Evolutionary conservation across 345 rosid genomes (phyloP), one percentile per base, ranked within the genome.

Genomic region (Adansonia digitata): DNA sequence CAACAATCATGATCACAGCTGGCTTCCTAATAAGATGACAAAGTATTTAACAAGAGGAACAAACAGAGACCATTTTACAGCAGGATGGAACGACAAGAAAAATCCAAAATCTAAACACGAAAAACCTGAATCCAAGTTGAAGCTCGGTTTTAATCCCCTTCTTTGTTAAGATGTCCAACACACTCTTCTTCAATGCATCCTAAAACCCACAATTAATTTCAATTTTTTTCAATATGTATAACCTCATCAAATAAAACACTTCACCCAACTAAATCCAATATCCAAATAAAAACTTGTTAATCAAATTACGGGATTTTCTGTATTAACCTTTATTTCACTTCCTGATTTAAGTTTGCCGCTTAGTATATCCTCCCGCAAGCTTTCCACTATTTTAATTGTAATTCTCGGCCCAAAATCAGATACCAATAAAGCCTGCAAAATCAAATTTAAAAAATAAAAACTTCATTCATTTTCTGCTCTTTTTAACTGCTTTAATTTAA

Each of bases 321-420:
- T 2, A 62, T 63, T 24, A 52, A 86, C 99, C 98, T 95, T 95
- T 26, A 95, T 95, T 75, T 95, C 98, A 42, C 82, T 85, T 84
- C 98, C 98, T 29, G 97, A 92, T 74, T 91, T 95, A 46, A 95
- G 94, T 79, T 87, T 92, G 77, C 96, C 98, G 1, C 88, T 80
- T 75, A 90, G 67, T 14, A 95, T 93, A 81, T 95, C 97, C 56
- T 89, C 91, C 65, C 97, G 78, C 80, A 90, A 76, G 77, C 86
- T 88, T 84, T 93, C 98, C 82, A 95, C 99, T 49, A 95, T 95
- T 85, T 87, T 90, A 74, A 91, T 69, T 0, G 98, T 90, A 73
- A 95, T 95, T 77, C 75, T 90, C 10, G 99, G 99, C 75, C 98
- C 96, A 81, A 95, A 95, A 84, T 93, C 99, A 82, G 98, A 87